Conservation (phyloP, 225 moss, liverwort and hornwort genomes). For the Anthoceros angustus region DNA sequence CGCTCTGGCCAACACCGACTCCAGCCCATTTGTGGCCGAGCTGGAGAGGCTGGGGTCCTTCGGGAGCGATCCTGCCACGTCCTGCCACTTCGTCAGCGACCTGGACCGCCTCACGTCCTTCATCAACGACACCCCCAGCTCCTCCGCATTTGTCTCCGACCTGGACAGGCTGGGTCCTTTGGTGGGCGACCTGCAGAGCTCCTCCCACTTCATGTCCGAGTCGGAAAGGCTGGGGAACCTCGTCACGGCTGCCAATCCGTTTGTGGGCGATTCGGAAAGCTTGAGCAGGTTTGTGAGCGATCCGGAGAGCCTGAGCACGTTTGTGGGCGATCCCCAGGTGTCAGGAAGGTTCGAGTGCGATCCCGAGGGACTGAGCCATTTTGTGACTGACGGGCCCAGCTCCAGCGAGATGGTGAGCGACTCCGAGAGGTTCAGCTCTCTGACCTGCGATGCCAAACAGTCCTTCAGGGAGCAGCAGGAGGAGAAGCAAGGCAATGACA, state of each 20-base stretch:
- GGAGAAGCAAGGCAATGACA: not conserved
- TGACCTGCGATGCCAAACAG: not conserved
- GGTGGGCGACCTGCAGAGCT: not conserved
- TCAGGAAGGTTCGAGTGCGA: constrained; percentile 2
- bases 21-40: not conserved
- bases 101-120: not conserved
- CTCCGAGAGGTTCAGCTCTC: not conserved
- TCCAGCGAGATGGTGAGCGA: not conserved
- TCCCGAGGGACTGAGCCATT: not conserved
- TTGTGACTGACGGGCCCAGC: not conserved
- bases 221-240: not conserved
- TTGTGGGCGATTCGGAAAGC: not conserved
- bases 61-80: not conserved
- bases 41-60: not conserved
- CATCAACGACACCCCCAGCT: not conserved
- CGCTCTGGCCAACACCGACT: not conserved
- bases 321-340: constrained; percentile 4
- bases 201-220: not conserved
- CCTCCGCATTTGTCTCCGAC: not conserved
- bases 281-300: not conserved
- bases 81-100: constrained; percentile 1
- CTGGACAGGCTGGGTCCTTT: not conserved
- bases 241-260: not conserved
- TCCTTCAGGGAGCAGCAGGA: too few species aligned
- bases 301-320: constrained; percentile 3